Evolutionary conservation across 2,329 filamentous ascomycete genomes (phyloP).

Genomic region (Fusarium pseudocircinatum): DNA sequence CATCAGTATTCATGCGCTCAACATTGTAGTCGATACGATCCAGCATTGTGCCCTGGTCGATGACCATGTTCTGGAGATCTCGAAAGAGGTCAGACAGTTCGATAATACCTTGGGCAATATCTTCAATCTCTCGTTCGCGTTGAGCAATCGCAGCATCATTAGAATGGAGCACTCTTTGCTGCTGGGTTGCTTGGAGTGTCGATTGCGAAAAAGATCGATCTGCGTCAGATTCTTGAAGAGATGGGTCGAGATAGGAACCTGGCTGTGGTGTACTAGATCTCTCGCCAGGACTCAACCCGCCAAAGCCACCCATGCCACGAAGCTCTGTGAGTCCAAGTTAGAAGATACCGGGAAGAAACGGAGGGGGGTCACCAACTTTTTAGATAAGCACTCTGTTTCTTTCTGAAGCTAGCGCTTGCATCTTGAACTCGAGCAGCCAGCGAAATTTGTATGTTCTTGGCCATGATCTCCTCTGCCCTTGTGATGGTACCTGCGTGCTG

Average conservation of each 20-base stretch:
- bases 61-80: constrained; percentile 94
- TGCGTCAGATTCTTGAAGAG: constrained; percentile 90
- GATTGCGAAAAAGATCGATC: constrained; percentile 93
- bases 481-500: constrained; percentile 77
- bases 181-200: constrained; percentile 81
- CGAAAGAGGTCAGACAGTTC: constrained; percentile 97
- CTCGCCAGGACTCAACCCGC: constrained; percentile 61
- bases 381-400: constrained; percentile 96
- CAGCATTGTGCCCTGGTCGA: constrained; percentile 89
- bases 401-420: constrained; percentile 89
- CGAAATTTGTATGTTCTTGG: constrained; percentile 92
- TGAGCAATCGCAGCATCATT: constrained; percentile 89
- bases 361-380: constrained; percentile 70
- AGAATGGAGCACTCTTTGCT: constrained; percentile 72
- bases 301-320: constrained; percentile 72
- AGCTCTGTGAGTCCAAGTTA: constrained; percentile 65
- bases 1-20: constrained; percentile 91
- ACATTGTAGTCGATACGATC: constrained; percentile 99
- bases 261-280: constrained; percentile 61
- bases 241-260: constrained; percentile 79
- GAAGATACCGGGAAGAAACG: neutral
- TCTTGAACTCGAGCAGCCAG: constrained; percentile 90
- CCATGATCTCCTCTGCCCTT: constrained; percentile 92
- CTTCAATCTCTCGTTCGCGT: constrained; percentile 95
- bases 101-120: constrained; percentile 98